phyloP scores from a whole-genome alignment of 2,329 filamentous ascomycete genomes.

The Pseudovirgaria hyperparasitica region DNA sequence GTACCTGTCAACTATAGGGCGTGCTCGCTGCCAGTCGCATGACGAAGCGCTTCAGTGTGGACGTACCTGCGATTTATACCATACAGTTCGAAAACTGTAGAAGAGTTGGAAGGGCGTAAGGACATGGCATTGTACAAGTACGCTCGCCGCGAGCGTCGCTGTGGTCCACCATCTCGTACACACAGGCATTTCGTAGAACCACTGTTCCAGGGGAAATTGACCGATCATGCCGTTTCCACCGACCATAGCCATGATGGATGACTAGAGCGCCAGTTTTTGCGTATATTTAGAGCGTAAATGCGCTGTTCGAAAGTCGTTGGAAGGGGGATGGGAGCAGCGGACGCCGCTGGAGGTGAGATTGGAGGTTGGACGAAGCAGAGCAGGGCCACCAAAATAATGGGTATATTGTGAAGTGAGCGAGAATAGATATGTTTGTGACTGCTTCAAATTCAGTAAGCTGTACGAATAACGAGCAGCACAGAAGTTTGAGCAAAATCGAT shows the following conservation, averaged over 20 bases:
- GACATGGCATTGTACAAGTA: conserved; percentile 85
- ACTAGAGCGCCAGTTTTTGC: conserved; percentile 23
- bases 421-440: too few relatives aligned
- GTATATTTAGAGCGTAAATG: neutral
- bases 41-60: too few relatives aligned
- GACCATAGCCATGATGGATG: conserved; percentile 29
- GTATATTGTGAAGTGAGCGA: too few relatives aligned
- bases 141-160: conserved; percentile 74
- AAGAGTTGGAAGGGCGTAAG: conserved; percentile 91
- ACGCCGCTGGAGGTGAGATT: too few relatives aligned
- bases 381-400: too few relatives aligned
- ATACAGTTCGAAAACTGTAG: conserved; percentile 89
- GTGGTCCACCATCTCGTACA: conserved; percentile 97
- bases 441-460: too few relatives aligned
- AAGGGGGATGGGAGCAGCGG: too few relatives aligned
- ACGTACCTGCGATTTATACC: conserved; percentile 76
- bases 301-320: too few relatives aligned
- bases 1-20: conserved; percentile 3
- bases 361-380: too few relatives aligned
- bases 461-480: too few relatives aligned
- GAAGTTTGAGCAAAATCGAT: too few relatives aligned
- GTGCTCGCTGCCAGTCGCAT: conserved; percentile 2
- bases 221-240: conserved; percentile 32
- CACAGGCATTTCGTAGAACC: conserved; percentile 98
- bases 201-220: conserved; percentile 77